A percentile compares a stretch with the other conserved stretches of the same genome.
These are phyloP conservation scores for Corymbia maculata DNA, from an alignment of 345 rosid species.

Conservation along the genomic window DNA sequence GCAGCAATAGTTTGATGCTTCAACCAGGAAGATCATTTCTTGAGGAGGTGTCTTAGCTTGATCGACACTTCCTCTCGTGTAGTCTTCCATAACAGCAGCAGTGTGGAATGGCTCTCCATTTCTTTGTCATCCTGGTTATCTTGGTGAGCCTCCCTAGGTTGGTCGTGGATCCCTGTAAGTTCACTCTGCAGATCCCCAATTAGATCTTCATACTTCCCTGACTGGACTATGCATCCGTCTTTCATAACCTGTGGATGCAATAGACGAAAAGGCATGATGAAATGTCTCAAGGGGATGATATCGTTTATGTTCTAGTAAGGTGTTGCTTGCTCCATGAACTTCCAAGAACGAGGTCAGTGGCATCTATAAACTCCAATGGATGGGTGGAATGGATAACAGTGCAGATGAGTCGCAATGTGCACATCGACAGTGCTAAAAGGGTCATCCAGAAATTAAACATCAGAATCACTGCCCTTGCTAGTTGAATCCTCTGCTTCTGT, in stretches of 20 bases:
- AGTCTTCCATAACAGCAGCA: conserved; percentile 52
- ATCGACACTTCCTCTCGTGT: conserved; percentile 52
- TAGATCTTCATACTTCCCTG: conserved; percentile 41
- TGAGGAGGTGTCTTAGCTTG: conserved; percentile 27
- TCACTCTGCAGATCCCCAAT: conserved; percentile 26
- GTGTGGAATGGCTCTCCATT: conserved; percentile 89
- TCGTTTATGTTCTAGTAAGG: neutral
- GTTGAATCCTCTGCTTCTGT: conserved; percentile 18
- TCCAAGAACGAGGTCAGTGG: conserved; percentile 55
- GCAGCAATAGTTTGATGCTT: conserved; percentile 70
- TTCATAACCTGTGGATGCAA: conserved; percentile 47
- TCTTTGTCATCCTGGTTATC: conserved; percentile 62
- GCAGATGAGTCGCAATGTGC: conserved; percentile 56
- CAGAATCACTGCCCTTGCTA: conserved; percentile 36
- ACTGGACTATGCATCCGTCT: conserved; percentile 47
- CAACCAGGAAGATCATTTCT: conserved; percentile 54
- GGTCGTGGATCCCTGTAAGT: conserved; percentile 59
- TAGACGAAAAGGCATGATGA: neutral
- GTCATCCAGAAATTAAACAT: conserved; percentile 66
- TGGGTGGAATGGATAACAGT: conserved; percentile 41
- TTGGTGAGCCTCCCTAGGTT: conserved; percentile 61
- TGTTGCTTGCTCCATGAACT: neutral
- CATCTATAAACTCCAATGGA: conserved; percentile 47
- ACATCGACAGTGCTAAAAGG: conserved; percentile 81
- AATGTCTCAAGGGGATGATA: neutral